Conservation (phyloP, 2,329 filamentous ascomycete species). For the Microcera coccophila region DNA sequence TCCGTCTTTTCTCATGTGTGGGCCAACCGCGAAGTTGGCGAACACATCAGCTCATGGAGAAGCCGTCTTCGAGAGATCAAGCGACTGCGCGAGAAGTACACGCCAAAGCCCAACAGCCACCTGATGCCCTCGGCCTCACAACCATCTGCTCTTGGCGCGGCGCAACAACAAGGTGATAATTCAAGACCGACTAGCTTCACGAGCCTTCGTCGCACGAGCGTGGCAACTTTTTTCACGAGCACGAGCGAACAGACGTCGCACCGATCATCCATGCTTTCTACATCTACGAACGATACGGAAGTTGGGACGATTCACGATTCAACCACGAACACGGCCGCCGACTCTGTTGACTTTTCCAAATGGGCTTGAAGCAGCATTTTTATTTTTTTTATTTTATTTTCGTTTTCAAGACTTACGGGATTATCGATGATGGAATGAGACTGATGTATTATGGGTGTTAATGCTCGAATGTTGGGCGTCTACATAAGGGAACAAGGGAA, state of each 20-base stretch:
- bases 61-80: constrained; percentile 82
- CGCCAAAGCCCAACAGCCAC: constrained; percentile 38
- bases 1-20: constrained; percentile 93
- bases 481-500: constrained; percentile 24
- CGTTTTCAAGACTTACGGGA: too few relatives aligned
- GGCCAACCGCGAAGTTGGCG: constrained; percentile 70
- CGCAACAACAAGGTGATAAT: constrained; percentile 20
- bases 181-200: constrained; percentile 49
- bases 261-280: constrained; percentile 54
- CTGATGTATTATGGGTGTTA: neutral
- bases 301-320: constrained; percentile 32
- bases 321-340: constrained; percentile 29
- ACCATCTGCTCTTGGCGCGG: constrained; percentile 25
- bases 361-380: constrained; percentile 29
- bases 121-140: constrained; percentile 28
- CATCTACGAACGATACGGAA: constrained; percentile 53
- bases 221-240: constrained; percentile 60
- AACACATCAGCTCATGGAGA: constrained; percentile 86
- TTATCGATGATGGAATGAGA: neutral
- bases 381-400: neutral
- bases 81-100: constrained; percentile 68
- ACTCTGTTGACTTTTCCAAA: constrained; percentile 39
- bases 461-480: constrained; percentile 24
- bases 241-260: constrained; percentile 56
- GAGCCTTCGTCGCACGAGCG: constrained; percentile 59